Conservation (phyloP, 2,329 filamentous ascomycete species). For the Trichoderma semiorbis region DNA sequence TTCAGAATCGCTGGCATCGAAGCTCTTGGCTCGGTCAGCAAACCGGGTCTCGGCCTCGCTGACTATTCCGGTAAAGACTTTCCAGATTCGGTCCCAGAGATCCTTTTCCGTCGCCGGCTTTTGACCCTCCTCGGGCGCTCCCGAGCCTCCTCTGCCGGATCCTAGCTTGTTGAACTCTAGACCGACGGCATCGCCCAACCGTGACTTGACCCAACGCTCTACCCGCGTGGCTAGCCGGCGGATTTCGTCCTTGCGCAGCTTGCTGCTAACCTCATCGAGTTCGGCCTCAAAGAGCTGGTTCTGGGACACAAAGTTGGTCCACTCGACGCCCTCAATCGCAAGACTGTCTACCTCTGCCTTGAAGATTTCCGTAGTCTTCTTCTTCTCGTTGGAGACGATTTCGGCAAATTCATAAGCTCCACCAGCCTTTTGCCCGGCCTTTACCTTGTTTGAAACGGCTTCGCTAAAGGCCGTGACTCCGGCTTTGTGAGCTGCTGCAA, state of each 20-base stretch:
- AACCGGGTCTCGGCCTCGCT: constrained; percentile 83
- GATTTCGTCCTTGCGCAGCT: constrained; percentile 93
- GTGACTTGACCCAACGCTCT: constrained; percentile 88
- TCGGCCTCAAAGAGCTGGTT: constrained; percentile 81
- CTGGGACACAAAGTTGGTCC: constrained; percentile 85
- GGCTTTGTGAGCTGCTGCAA: constrained; percentile 83
- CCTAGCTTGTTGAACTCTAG: constrained; percentile 96
- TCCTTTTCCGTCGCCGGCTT: constrained; percentile 73
- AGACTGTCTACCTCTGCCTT: constrained; percentile 71
- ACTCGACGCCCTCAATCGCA: constrained; percentile 73
- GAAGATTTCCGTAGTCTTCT: constrained; percentile 70
- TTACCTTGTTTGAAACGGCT: constrained; percentile 81
- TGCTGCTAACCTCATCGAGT: constrained; percentile 79
- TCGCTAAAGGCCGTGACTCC: constrained; percentile 83
- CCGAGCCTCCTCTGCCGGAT: constrained; percentile 77
- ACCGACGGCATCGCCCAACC: constrained; percentile 81
- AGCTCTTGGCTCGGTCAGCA: constrained; percentile 83
- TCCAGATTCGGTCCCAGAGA: constrained; percentile 96
- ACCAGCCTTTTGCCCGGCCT: constrained; percentile 87
- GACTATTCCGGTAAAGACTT: constrained; percentile 76
- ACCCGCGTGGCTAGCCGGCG: constrained; percentile 83
- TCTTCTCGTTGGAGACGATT: constrained; percentile 82
- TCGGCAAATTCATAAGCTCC: constrained; percentile 91
- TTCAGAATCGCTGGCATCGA: constrained; percentile 87
- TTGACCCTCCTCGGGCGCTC: constrained; percentile 73